Base-by-base conservation (phyloP, 257 asterid species). In the Salvia miltiorrhiza region DNA sequence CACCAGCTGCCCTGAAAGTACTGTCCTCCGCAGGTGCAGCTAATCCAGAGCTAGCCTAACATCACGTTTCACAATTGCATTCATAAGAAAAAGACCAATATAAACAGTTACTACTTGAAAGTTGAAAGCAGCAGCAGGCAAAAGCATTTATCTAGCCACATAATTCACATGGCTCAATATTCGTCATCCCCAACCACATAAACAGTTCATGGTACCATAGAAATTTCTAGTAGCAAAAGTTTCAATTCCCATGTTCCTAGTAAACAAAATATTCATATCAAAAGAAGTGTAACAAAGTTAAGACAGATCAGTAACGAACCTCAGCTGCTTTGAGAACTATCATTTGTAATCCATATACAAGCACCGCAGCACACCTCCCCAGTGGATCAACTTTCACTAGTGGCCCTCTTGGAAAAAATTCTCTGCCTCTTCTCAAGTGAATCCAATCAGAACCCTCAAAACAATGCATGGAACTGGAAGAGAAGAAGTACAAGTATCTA, bases 361-460 rank as follows among this genome's bases (percentile, higher is more conserved):
- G 95, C 77, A 86, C 93, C 5, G 89, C 91, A 52, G 96, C 94
- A 79, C 97, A 94, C 80, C 96, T 84, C 53, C 99, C 99, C 57
- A 86, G 86, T 23, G 97, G 96, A 65, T 94, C 99, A 83, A 86
- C 96, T 80, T 88, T 91, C 68, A 91, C 89, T 45, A 83, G 61
- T 14, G 97, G 97, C 45, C 99, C 99, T 80, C 86, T 82, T 41
- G 88, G 75, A 79, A 90, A 94, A 75, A 77, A 75, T 83, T 91
- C 96, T 76, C 92, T 81, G 68, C 99, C 99, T 85, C 95, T 88
- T 84, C 84, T 88, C 80, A 94, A 64, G 78, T 90, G 85, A 67
- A 82, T 61, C 99, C 99, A 94, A 41, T 94, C 93, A 43, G 99
- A 96, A 65, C 96, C 99, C 85, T 94, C 99, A 56, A 94, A 94